Evolutionary conservation across 495 filamentous ascomycete species (phyloP).

Genomic region (Aspergillus sparsus): DNA sequence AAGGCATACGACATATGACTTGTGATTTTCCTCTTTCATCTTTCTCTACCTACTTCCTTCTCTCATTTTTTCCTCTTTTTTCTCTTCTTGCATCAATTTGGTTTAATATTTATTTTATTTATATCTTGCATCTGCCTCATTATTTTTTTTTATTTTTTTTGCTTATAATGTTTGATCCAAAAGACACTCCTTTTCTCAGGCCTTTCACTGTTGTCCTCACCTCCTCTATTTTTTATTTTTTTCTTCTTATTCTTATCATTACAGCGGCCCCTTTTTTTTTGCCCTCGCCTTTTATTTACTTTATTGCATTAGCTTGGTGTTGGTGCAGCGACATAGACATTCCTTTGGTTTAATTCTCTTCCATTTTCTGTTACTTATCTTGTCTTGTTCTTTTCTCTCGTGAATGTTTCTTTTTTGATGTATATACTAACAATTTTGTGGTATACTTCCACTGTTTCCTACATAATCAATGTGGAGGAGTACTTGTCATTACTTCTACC

Average conservation of each 20-base stretch:
- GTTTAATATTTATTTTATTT: too few species aligned
- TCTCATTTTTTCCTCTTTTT: neutral
- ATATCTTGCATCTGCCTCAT: too few species aligned
- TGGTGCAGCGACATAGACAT: conserved; percentile 1
- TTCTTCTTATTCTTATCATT: neutral
- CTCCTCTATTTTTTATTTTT: conserved; percentile 2
- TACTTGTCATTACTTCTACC: neutral
- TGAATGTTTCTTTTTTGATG: neutral
- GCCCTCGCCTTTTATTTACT: neutral
- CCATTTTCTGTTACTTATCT: neutral
- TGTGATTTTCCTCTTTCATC: too few species aligned
- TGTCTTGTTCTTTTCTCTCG: neutral
- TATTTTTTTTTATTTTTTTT: neutral
- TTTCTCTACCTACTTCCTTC: neutral
- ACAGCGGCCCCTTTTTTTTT: conserved; percentile 1
- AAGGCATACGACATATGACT: too few species aligned
- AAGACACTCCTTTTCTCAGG: neutral
- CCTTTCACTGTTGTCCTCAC: conserved; percentile 8
- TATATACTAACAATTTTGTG: conserved; percentile 1
- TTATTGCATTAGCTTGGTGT: conserved; percentile 26
- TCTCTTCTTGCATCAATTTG: too few species aligned
- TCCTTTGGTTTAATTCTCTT: neutral
- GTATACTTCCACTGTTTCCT: neutral
- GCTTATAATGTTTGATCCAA: neutral
- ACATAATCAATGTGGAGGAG: neutral